Conservation (phyloP, 306 rosid species). For the Castanospermum australe region DNA sequence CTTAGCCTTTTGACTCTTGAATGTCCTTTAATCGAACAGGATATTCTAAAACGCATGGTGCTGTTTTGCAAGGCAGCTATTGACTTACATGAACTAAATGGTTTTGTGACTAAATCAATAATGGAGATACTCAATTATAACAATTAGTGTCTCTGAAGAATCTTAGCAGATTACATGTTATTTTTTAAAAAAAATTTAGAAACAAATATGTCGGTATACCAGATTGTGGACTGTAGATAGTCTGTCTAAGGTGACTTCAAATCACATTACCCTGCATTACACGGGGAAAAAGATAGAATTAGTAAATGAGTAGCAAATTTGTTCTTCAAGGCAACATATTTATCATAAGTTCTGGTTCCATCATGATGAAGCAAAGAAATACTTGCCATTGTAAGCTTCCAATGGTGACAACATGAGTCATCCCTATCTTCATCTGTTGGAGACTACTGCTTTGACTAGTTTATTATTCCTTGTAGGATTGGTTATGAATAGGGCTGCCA, state of each 20-base stretch:
- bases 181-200: not conserved
- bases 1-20: conserved; percentile 21
- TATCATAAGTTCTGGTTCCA: not conserved
- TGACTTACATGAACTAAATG: conserved; percentile 59
- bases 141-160: not conserved
- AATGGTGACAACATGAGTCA: not conserved
- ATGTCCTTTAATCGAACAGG: conserved; percentile 63
- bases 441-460: conserved; percentile 6
- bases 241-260: conserved; percentile 12
- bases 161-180: not conserved
- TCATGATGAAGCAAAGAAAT: not conserved
- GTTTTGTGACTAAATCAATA: conserved; percentile 12
- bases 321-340: not conserved
- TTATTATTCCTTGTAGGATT: not conserved
- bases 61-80: conserved; percentile 93
- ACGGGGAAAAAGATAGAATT: not conserved
- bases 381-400: not conserved
- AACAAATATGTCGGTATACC: not conserved
- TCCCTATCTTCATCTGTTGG: conserved; percentile 21
- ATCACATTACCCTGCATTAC: not conserved
- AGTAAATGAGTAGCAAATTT: not conserved
- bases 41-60: conserved; percentile 82
- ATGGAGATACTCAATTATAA: not conserved
- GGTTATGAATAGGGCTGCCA: not conserved
- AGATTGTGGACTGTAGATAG: not conserved